Evolutionary conservation across 345 rosid species (phyloP), one percentile per base, ranked within the genome.

Genomic region (Microcos paniculata): DNA sequence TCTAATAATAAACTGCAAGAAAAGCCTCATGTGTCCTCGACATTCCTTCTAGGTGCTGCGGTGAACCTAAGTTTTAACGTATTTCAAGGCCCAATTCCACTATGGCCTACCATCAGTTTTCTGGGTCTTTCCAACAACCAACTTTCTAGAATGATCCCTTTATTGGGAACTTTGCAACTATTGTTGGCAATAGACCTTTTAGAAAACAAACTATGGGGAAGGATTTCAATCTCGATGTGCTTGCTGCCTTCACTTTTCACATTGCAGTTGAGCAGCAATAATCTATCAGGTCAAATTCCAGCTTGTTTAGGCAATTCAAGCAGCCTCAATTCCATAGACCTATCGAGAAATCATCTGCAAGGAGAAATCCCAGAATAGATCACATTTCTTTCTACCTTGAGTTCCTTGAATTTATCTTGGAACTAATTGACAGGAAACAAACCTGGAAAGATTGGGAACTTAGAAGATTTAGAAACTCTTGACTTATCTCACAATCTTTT

Each of bases 401-500:
- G 74, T 5, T 82, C 73, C 59, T 10, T 90, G 70, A 76, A 84
- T n/a, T 51, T 88, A 62, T 87, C 89, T 0, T 55, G 73, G 57
- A 79, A 83, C 70, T 56, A 59, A 62, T 76, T 86, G 15, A 35
- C n/a, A 5, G 85, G 86, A 61, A 56, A 45, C 30, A 84, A 84
- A 14, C 76, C 89, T 2, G 75, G 49, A 48, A 66, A 76, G 1
- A 55, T 84, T 6, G 79, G 80, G 8, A 61, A 57, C 9, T 71
- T 85, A 24, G 14, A 66, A 49, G 59, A 33, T 65, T 70, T 88
- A 75, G 78, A 81, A 71, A 58, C 77, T 35, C 80, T 85, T 31
- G 85, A 88, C 79, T 43, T 88, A 43, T 77, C 88, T 18, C 72
- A 71, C 53, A 90, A 90, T 85, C 33, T 6, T 73, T 49, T 85